A percentile compares a stretch with the other conserved stretches of the same genome.
Conservation (phyloP, 495 filamentous ascomycete genomes). For the Bacidia gigantensis region DNA sequence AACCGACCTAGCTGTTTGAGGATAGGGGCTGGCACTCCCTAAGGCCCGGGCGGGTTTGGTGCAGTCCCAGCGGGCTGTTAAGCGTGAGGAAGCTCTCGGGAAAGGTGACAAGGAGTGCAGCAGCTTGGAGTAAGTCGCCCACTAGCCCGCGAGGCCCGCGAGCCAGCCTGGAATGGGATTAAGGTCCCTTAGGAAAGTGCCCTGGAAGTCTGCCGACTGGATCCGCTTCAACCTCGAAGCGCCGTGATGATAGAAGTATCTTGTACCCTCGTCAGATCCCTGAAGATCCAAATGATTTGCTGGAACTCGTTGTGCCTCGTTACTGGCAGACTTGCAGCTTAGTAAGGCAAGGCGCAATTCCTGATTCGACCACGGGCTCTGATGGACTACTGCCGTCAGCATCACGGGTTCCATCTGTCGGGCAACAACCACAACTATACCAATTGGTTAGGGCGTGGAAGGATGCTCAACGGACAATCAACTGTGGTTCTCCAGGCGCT, state of each 20-base stretch:
- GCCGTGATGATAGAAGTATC: slow-evolving; percentile 5
- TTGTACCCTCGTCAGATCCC: slow-evolving; percentile 4
- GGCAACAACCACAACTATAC: background rate
- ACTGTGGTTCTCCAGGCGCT: background rate
- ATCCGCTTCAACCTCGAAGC: slow-evolving; percentile 13
- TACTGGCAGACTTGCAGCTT: slow-evolving; percentile 14
- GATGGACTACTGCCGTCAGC: slow-evolving; percentile 13
- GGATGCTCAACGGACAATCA: too few relatives aligned
- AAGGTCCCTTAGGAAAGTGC: background rate
- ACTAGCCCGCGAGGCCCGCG: too few relatives aligned
- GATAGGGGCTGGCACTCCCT: background rate
- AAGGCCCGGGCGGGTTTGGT: background rate
- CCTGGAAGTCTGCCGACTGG: slow-evolving; percentile 5
- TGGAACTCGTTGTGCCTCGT: slow-evolving; percentile 16
- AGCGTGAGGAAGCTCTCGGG: background rate
- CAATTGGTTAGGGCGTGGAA: background rate
- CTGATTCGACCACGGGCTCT: slow-evolving; percentile 16
- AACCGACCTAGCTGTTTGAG: background rate
- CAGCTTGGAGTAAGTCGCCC: too few relatives aligned
- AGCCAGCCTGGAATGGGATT: background rate
- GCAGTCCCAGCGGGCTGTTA: background rate
- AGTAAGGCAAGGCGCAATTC: slow-evolving; percentile 11
- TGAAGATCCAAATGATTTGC: slow-evolving; percentile 4
- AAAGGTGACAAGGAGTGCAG: slow-evolving; percentile 3
- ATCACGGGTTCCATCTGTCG: background rate